Evolutionary conservation across 2,329 filamentous ascomycete species (phyloP).

Genomic region (Niveomyces coronatus): DNA sequence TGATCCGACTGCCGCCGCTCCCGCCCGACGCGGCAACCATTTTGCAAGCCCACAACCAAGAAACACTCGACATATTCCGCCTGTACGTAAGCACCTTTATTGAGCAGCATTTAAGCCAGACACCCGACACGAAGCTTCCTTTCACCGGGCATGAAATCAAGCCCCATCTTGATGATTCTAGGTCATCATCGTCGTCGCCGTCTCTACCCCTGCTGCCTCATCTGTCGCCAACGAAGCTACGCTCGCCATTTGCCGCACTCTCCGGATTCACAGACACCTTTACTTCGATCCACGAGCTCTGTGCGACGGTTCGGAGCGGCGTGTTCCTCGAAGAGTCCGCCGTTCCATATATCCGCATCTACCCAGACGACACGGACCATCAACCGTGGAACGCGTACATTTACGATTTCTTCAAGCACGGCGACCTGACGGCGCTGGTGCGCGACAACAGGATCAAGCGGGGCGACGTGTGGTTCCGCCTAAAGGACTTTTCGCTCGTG

Average conservation of each 20-base stretch:
- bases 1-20: constrained; percentile 55
- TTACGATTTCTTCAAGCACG: constrained; percentile 69
- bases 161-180: constrained; percentile 9
- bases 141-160: constrained; percentile 31
- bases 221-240: constrained; percentile 35
- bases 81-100: constrained; percentile 61
- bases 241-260: constrained; percentile 61
- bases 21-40: constrained; percentile 46
- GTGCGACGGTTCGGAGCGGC: constrained; percentile 50
- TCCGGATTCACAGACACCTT: constrained; percentile 60
- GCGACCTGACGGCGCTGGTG: constrained; percentile 33
- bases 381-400: constrained; percentile 56
- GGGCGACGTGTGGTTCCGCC: constrained; percentile 60
- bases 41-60: constrained; percentile 50
- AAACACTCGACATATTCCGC: constrained; percentile 56
- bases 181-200: too few relatives aligned
- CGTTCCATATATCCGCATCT: constrained; percentile 57
- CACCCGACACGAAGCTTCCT: constrained; percentile 45
- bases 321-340: constrained; percentile 68
- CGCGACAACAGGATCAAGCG: constrained; percentile 55
- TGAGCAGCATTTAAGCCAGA: constrained; percentile 46
- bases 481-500: constrained; percentile 31
- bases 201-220: constrained; percentile 10
- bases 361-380: constrained; percentile 39
- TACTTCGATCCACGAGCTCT: constrained; percentile 55